Evolutionary conservation across 495 filamentous ascomycete species (phyloP), one percentile per base, ranked within the genome.

Genomic region (Ramalina peruviana): DNA sequence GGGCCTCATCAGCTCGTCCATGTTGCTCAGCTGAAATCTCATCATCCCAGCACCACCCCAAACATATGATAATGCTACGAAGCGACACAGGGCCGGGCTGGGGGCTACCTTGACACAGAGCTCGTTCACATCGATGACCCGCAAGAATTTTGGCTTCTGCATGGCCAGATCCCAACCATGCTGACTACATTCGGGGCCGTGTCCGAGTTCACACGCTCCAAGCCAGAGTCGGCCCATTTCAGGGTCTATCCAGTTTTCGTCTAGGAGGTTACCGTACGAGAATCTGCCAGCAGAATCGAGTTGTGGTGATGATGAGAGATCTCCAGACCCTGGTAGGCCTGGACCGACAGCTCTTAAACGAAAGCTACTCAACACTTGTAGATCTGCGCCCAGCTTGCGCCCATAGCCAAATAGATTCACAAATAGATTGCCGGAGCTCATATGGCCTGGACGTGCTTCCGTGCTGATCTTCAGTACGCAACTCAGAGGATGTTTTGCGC

Each of bases 141-240:
- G 43, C 43, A 45, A 20, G 21, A 45, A 45, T 27, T 45, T 45
- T 23, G 43, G 43, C 12, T 45, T 45, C 33, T 45, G 25, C 43
- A 45, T 45, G 43, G 43, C 43, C 25, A 45, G 25, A 45, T 25
- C 43, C 43, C 43, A 45, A 13, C 43, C 43, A 20, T 45, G 43
- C 43, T 45, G 25, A 26, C 33, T 27, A 20, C 43, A 45, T 17
- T 26, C 43, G 15, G 43, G 43, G 19, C 43, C 43, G 33, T 45
- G 43, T 45, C 20, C 33, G 33, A 25, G 26, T 15, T 45, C 43
- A 30, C 43, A 45, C 43, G 25, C 43, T n/a, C 21, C 16, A 27
- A 45, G 21, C 43, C 43, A 45, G 33, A 45, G 43, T 16, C 21
- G 43, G 25, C 43, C 17, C 25, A 45, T 45, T 2, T 25, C 25